Evolutionary conservation across 495 filamentous ascomycete genomes (phyloP).

Genomic region (Glonium stellatum): DNA sequence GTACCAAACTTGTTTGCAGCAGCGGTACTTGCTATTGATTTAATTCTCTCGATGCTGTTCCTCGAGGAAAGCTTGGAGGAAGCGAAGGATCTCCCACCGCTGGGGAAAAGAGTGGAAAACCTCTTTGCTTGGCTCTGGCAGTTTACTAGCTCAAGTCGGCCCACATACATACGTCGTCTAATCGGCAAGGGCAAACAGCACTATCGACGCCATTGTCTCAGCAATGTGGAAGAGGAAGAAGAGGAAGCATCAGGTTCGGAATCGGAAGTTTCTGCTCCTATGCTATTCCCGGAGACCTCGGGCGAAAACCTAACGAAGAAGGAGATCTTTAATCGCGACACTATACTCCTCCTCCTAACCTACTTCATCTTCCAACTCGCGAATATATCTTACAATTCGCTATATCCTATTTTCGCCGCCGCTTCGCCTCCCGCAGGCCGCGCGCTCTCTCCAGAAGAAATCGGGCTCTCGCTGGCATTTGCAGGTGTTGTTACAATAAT

Average conservation of each 20-base stretch:
- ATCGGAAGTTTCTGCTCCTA: conserved; percentile 29
- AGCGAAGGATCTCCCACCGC: conserved; percentile 54
- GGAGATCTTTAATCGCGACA: conserved; percentile 64
- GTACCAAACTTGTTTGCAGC: conserved; percentile 74
- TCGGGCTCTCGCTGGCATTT: conserved; percentile 80
- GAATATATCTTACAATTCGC: conserved; percentile 82
- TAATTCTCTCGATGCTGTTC: conserved; percentile 65
- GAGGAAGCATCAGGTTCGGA: conserved; percentile 35
- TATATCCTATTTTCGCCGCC: conserved; percentile 87
- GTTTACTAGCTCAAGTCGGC: conserved; percentile 54
- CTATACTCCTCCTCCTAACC: conserved; percentile 68
- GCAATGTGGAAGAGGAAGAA: conserved; percentile 37
- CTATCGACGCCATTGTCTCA: conserved; percentile 8
- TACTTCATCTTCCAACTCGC: conserved; percentile 83
- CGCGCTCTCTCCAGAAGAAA: conserved; percentile 64
- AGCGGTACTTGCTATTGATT: conserved; percentile 60
- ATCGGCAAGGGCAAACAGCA: conserved; percentile 13
- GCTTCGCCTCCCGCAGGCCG: conserved; percentile 68
- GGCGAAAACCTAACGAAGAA: conserved; percentile 28
- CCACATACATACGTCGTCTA: conserved; percentile 50
- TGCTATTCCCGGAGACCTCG: conserved; percentile 36
- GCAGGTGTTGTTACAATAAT: conserved; percentile 76
- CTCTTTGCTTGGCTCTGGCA: conserved; percentile 70
- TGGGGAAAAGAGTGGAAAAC: conserved; percentile 50
- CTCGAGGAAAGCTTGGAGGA: conserved; percentile 86